Evolutionary conservation across 2,329 filamentous ascomycete genomes (phyloP), one percentile per base, ranked within the genome.

Genomic region (Hawksworthiomyces lignivorus): DNA sequence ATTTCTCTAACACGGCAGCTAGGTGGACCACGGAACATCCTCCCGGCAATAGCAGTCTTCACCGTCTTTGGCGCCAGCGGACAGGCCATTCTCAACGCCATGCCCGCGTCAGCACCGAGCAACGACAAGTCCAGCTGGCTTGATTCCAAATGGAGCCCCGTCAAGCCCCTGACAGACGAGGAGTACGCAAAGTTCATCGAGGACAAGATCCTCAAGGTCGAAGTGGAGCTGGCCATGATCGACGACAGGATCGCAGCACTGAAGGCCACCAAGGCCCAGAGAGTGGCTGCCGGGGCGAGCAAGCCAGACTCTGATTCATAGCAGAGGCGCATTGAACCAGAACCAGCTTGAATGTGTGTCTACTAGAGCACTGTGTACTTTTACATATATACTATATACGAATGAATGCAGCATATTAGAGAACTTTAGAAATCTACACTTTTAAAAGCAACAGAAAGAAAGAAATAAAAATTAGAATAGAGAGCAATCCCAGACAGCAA

Each of bases 181-280:
- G 78, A 90, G 45, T 92, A 92, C 54, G 74, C 75, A 47, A 62
- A 68, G 4, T 79, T 87, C 56, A 63, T 92, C 40, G 67, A 75
- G 48, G 83, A 89, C 56, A 87, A 80, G 61, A 59, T 89, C 15
- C 62, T 90, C 26, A 72, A 69, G 44, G 62, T 90, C 5, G 80
- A 92, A 50, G 84, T 79, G 4, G 83, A 90, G 51, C 84, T 92
- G 54, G 77, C 85, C 1, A 58, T 92, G 15, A 64, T 90, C n/a
- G 84, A 92, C 53, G 86, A 92, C 36, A 80, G 75, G 55, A 84
- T 92, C 49, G 74, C 60, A 3, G 56, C 58, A 8, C 28, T 50
- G 8, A 26, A 38, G 28, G 40, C 38, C 2, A 19, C 35, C 17
- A 48, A 45, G 24, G 24, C n/a, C n/a, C n/a, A n/a, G n/a, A n/a